These are phyloP conservation scores for Hypoxylon rickii DNA, from an alignment of 495 filamentous ascomycete genomes.

Conservation along the genomic window DNA sequence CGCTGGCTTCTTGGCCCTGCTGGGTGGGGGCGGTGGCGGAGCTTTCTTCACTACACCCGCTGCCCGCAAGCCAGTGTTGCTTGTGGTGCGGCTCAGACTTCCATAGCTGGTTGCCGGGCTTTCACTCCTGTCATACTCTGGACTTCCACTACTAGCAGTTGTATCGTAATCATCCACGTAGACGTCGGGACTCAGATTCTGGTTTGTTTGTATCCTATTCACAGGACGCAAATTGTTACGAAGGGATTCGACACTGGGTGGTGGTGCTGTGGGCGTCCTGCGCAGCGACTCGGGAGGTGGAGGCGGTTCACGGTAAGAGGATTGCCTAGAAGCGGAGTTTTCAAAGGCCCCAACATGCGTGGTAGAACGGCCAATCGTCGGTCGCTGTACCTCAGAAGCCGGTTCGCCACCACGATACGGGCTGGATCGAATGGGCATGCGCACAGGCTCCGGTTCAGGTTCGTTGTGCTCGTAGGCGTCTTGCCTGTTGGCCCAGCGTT, in stretches of 20 bases:
- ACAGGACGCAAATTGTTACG: conserved; percentile 50
- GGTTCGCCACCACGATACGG: conserved; percentile 45
- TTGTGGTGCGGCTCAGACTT: conserved; percentile 59
- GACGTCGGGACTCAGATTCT: conserved; percentile 60
- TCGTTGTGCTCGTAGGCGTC: conserved; percentile 45
- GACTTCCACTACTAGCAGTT: conserved; percentile 59
- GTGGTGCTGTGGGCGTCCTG: conserved; percentile 36
- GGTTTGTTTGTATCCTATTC: conserved; percentile 54
- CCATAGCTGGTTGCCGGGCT: conserved; percentile 68
- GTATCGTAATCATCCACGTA: conserved; percentile 70
- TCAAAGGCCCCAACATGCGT: conserved; percentile 55
- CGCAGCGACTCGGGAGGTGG: conserved; percentile 35
- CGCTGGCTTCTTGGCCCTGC: conserved; percentile 74
- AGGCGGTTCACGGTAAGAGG: conserved; percentile 33
- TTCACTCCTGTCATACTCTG: conserved; percentile 63
- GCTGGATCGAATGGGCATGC: conserved; percentile 67
- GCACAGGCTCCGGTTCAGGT: conserved; percentile 45
- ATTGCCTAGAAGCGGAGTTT: conserved; percentile 16
- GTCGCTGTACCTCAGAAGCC: conserved; percentile 51
- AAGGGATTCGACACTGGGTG: conserved; percentile 41
- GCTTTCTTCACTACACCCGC: conserved; percentile 61
- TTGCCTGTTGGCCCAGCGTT: conserved; percentile 38
- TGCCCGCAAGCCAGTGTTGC: conserved; percentile 52
- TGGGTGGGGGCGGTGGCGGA: conserved; percentile 83
- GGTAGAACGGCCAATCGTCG: conserved; percentile 43